Conservation (phyloP, 1,284 basidiomycete species). For the Ceratobasidium sp. region DNA sequence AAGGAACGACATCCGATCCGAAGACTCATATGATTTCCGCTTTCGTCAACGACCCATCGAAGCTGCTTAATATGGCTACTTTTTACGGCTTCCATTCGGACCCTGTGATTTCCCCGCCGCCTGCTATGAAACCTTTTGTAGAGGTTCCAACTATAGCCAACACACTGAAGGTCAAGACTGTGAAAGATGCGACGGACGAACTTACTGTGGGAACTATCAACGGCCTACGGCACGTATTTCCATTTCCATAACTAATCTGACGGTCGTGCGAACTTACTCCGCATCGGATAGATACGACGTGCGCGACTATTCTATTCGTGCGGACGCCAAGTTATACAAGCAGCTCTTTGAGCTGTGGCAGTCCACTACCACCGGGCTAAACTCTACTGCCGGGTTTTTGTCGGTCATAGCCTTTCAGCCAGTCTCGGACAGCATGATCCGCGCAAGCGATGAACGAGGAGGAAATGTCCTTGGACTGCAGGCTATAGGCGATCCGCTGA, state of each 20-base stretch:
- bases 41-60: conserved; percentile 6
- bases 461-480: conserved; percentile 21
- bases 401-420: conserved; percentile 21
- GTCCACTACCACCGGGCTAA: background rate
- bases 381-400: background rate
- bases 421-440: conserved; percentile 17
- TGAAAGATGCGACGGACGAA: conserved; percentile 5
- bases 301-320: conserved; percentile 12
- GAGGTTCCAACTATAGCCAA: conserved; percentile 4
- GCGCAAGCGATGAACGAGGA: conserved; percentile 8
- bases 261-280: too few species aligned
- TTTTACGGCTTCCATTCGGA: conserved; percentile 13
- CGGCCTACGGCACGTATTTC: background rate
- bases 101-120: background rate
- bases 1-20: background rate
- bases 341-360: background rate
- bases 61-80: background rate
- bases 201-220: background rate
- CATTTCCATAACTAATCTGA: too few species aligned
- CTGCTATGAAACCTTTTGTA: conserved; percentile 1
- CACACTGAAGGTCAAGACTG: conserved; percentile 7
- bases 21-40: conserved; percentile 19
- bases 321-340: conserved; percentile 1
- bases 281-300: conserved; percentile 8
- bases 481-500: background rate